These are phyloP conservation scores for Clavulina sp. DNA, from an alignment of 768 basidiomycete genomes.

Conservation along the genomic window DNA sequence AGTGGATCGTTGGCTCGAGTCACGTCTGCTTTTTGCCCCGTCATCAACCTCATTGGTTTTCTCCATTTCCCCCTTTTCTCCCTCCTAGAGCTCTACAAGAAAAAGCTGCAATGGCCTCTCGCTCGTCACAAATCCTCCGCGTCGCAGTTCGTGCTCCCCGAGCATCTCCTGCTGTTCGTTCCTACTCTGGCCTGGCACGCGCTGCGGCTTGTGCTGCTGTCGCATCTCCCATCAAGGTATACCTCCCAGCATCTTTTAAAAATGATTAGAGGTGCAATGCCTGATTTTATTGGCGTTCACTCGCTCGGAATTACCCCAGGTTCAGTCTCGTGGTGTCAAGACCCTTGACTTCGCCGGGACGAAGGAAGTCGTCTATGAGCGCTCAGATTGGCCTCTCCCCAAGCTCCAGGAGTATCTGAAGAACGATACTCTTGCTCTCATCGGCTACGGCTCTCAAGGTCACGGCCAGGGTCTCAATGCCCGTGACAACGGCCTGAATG, in stretches of 20 bases:
- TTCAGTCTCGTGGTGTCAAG: constrained; percentile 57
- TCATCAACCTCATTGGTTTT: too few species aligned
- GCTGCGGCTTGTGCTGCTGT: not conserved
- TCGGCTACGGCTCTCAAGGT: constrained; percentile 97
- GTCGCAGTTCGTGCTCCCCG: not conserved
- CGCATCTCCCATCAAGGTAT: not conserved
- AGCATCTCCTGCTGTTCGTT: not conserved
- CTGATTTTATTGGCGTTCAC: too few species aligned
- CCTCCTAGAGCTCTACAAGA: not conserved
- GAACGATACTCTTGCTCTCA: constrained; percentile 96
- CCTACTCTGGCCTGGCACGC: not conserved
- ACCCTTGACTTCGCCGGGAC: constrained; percentile 94
- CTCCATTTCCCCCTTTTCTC: not conserved
- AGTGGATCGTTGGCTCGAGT: too few species aligned
- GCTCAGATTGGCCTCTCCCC: constrained; percentile 90
- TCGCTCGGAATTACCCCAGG: not conserved
- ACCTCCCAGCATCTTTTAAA: not conserved
- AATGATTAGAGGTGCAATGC: too few species aligned
- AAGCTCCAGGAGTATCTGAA: constrained; percentile 99
- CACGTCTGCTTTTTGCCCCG: too few species aligned
- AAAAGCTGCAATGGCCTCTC: not conserved
- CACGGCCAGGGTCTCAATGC: constrained; percentile 98
- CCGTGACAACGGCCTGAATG: constrained; percentile 96
- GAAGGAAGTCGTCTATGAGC: constrained; percentile 87
- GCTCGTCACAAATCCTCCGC: not conserved